phyloP scores from a whole-genome alignment of 2,329 filamentous ascomycete species.

The Lasiodiplodia theobromae region DNA sequence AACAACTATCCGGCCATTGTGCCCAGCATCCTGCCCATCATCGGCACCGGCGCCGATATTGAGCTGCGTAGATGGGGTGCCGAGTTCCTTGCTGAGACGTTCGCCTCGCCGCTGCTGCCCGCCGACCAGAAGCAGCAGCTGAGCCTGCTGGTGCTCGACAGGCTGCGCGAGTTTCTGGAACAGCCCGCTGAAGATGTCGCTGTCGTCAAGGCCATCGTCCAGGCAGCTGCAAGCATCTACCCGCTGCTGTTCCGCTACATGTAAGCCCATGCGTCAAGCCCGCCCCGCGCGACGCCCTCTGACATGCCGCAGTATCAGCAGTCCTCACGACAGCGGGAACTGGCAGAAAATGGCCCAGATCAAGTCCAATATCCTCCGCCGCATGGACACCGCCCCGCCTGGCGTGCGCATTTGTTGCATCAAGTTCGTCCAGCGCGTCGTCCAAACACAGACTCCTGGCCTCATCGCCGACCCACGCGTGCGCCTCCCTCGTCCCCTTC shows the following conservation, averaged over 20 bases:
- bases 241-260: conserved; percentile 91
- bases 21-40: conserved; percentile 89
- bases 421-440: conserved; percentile 94
- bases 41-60: conserved; percentile 70
- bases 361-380: conserved; percentile 84
- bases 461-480: conserved; percentile 83
- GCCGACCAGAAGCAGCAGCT: conserved; percentile 81
- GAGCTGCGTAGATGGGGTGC: conserved; percentile 94
- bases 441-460: conserved; percentile 89
- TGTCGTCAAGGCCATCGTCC: conserved; percentile 85
- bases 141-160: conserved; percentile 78
- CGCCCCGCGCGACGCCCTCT: conserved; percentile 36
- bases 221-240: conserved; percentile 91
- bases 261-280: conserved; percentile 66
- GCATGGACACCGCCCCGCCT: conserved; percentile 82
- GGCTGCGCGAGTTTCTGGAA: conserved; percentile 62
- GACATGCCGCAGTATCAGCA: conserved; percentile 73
- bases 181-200: conserved; percentile 71
- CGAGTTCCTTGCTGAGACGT: conserved; percentile 94
- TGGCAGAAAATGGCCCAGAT: conserved; percentile 91
- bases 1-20: conserved; percentile 92
- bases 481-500: conserved; percentile 47
- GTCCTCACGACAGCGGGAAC: conserved; percentile 77
- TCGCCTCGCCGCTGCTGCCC: conserved; percentile 85
- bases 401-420: conserved; percentile 91